A percentile compares a stretch with the other conserved stretches of the same genome.
Conservation (phyloP, 352 stramenopile genomes). For the Pythium rishiriense region DNA sequence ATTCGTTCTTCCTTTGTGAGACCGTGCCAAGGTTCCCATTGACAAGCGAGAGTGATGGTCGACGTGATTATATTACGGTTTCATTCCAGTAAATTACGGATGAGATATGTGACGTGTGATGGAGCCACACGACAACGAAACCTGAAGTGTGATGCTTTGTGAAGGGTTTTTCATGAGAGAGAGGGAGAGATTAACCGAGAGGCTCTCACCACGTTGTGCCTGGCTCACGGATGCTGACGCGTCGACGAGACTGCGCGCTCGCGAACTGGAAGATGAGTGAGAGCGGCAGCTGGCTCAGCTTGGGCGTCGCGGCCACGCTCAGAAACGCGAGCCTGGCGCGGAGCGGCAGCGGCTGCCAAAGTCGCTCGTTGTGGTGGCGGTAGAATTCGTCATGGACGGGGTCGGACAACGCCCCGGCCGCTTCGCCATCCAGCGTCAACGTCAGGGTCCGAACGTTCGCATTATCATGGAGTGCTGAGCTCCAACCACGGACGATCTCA, state of each 20-base stretch:
- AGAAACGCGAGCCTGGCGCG: conserved; percentile 12
- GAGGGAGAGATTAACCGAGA: background rate
- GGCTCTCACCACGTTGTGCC: conserved; percentile 1
- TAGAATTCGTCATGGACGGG: conserved; percentile 16
- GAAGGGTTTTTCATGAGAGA: background rate
- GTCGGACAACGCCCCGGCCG: conserved; percentile 10
- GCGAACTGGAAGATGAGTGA: conserved; percentile 14
- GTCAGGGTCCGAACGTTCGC: conserved; percentile 1
- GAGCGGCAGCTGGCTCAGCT: conserved; percentile 12
- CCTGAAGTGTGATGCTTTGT: background rate
- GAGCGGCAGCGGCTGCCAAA: conserved; percentile 3
- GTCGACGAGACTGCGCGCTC: background rate
- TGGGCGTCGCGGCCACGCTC: background rate
- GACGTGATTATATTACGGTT: too few species aligned
- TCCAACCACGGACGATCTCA: conserved; percentile 3
- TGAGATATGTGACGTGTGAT: background rate
- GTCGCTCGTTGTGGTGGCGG: conserved; percentile 10
- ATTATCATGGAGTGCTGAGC: conserved; percentile 4
- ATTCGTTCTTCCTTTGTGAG: too few species aligned
- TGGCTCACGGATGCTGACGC: conserved; percentile 15
- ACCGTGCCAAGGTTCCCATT: too few species aligned
- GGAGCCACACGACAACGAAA: background rate
- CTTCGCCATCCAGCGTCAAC: conserved; percentile 18
- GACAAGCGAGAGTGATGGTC: background rate
- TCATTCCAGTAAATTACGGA: background rate